Conservation (phyloP, 345 rosid species). For the Crucihimalaya himalaica region DNA sequence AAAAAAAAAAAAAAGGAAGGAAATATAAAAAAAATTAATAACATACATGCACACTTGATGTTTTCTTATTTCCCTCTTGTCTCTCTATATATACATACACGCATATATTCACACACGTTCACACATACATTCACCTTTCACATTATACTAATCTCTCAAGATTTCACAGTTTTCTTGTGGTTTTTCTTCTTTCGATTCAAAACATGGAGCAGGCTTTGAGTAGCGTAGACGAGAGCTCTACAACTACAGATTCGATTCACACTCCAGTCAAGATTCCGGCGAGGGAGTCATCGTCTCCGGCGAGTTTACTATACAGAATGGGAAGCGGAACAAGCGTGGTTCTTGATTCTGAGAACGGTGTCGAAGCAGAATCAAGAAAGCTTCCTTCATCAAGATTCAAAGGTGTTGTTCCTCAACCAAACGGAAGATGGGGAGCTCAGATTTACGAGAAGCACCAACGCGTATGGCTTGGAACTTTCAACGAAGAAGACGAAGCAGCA, state of each 20-base stretch:
- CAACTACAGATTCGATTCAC: slow-evolving; percentile 10
- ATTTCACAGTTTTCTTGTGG: slow-evolving; percentile 32
- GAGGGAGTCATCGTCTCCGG: slow-evolving; percentile 28
- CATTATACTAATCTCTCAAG: slow-evolving; percentile 16
- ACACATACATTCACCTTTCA: slow-evolving; percentile 4
- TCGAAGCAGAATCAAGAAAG: slow-evolving; percentile 80
- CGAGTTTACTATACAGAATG: slow-evolving; percentile 49
- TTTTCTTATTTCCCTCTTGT: slow-evolving; percentile 30
- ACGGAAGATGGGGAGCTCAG: slow-evolving; percentile 97
- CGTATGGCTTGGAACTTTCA: slow-evolving; percentile 94
- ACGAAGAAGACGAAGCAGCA: slow-evolving; percentile 81
- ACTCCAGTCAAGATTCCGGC: slow-evolving; percentile 1
- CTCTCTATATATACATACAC: not conserved
- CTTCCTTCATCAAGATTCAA: slow-evolving; percentile 86
- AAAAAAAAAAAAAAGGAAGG: not conserved
- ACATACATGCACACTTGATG: slow-evolving; percentile 40
- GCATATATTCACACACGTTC: slow-evolving; percentile 2
- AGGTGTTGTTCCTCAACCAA: slow-evolving; percentile 97
- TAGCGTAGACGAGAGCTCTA: slow-evolving; percentile 34
- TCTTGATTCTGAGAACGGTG: slow-evolving; percentile 58
- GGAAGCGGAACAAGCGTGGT: slow-evolving; percentile 65
- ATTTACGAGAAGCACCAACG: slow-evolving; percentile 96
- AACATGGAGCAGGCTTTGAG: slow-evolving; percentile 27
- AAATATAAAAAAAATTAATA: not conserved
- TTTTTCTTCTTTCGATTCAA: not conserved